Conservation (phyloP, 768 basidiomycete species). For the Leucosporidium scottii region DNA sequence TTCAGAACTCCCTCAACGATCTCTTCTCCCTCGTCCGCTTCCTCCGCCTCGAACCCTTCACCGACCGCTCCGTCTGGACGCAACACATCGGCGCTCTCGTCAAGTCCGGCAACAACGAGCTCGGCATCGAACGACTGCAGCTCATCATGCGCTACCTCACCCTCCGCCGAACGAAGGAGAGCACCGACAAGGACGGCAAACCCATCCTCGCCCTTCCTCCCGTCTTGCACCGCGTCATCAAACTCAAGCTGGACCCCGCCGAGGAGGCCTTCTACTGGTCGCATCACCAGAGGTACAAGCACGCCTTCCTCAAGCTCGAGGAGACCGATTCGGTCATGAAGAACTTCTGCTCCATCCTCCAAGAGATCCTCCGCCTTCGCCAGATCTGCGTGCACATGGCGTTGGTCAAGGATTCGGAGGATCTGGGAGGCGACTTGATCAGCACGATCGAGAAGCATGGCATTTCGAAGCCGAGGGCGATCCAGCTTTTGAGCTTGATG, state of each 20-base stretch:
- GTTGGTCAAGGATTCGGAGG: slow-evolving; percentile 56
- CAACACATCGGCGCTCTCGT: slow-evolving; percentile 87
- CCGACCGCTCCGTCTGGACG: slow-evolving; percentile 88
- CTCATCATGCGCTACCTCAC: slow-evolving; percentile 96
- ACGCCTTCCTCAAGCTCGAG: slow-evolving; percentile 79
- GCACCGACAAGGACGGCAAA: slow-evolving; percentile 68
- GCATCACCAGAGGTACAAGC: slow-evolving; percentile 82
- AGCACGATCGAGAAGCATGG: slow-evolving; percentile 70
- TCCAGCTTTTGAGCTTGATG: slow-evolving; percentile 74
- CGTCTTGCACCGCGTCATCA: slow-evolving; percentile 77
- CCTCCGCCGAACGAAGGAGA: slow-evolving; percentile 90
- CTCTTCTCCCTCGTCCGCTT: slow-evolving; percentile 97
- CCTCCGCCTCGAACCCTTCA: slow-evolving; percentile 79
- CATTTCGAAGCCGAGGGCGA: slow-evolving; percentile 62
- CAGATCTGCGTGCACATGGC: slow-evolving; percentile 98
- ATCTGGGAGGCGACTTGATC: slow-evolving; percentile 54
- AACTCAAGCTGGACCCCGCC: slow-evolving; percentile 70
- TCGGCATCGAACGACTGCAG: slow-evolving; percentile 88
- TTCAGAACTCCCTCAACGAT: slow-evolving; percentile 98
- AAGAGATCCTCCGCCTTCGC: slow-evolving; percentile 88
- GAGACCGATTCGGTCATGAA: slow-evolving; percentile 91
- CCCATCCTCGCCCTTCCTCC: slow-evolving; percentile 81
- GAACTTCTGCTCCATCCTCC: slow-evolving; percentile 94
- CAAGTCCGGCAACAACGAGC: slow-evolving; percentile 65
- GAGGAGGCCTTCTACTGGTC: slow-evolving; percentile 78